Evolutionary conservation across 805 yeast genomes (phyloP).

Genomic region (Nakazawaea populi): DNA sequence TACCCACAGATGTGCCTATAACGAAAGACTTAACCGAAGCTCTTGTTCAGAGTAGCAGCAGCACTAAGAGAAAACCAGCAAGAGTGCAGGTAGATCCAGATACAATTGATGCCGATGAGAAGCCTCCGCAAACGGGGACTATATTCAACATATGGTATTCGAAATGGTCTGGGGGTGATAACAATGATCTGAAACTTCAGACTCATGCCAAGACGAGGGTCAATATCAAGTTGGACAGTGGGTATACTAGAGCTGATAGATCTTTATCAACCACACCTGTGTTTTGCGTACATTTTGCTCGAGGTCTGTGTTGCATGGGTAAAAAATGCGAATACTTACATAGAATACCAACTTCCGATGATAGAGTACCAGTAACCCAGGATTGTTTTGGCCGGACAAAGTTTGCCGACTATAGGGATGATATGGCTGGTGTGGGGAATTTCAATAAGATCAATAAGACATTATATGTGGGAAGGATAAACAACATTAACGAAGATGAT

Average conservation of each 20-base stretch:
- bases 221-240: conserved; percentile 57
- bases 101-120: conserved; percentile 44
- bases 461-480: conserved; percentile 63
- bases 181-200: conserved; percentile 31
- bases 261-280: conserved; percentile 24
- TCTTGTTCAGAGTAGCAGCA: background rate
- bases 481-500: conserved; percentile 30
- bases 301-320: conserved; percentile 84
- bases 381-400: conserved; percentile 95
- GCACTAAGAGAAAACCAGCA: conserved; percentile 42
- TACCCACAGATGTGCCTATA: no score
- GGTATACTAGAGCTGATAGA: conserved; percentile 64
- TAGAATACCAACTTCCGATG: conserved; percentile 61
- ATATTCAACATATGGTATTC: conserved; percentile 84
- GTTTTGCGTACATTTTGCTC: conserved; percentile 80
- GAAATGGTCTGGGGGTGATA: conserved; percentile 81
- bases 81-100: conserved; percentile 68
- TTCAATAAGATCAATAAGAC: conserved; percentile 67
- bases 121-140: conserved; percentile 77
- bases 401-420: conserved; percentile 76
- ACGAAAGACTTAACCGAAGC: no score
- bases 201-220: conserved; percentile 54
- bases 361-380: conserved; percentile 50
- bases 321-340: conserved; percentile 72
- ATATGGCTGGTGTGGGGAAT: conserved; percentile 92